Conservation (phyloP, 768 basidiomycete genomes). For the Boletus pseudo-olivaceus region DNA sequence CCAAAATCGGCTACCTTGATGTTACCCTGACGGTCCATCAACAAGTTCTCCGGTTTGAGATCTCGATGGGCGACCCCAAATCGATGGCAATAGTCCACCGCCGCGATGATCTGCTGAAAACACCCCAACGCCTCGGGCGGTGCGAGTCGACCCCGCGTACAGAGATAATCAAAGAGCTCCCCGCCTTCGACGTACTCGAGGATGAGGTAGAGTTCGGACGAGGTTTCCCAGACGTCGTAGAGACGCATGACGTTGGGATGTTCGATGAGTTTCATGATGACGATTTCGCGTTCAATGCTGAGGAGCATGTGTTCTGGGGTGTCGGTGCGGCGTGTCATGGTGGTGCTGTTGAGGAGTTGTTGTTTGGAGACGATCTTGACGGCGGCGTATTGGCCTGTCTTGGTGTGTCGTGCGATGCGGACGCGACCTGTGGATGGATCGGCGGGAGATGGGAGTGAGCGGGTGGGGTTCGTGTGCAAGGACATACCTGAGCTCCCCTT, state of each 20-base stretch:
- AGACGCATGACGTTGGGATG: slow-evolving; percentile 93
- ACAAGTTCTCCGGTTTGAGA: slow-evolving; percentile 90
- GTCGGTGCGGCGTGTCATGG: slow-evolving; percentile 52
- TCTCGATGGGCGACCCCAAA: slow-evolving; percentile 94
- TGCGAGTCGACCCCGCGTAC: slow-evolving; percentile 69
- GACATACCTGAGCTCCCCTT: slow-evolving; percentile 71
- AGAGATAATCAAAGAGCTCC: slow-evolving; percentile 91
- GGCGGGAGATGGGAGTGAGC: not conserved
- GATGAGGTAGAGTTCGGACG: slow-evolving; percentile 82
- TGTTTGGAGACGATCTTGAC: slow-evolving; percentile 91
- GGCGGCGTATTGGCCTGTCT: slow-evolving; percentile 85
- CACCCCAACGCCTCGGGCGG: slow-evolving; percentile 73
- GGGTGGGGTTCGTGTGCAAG: not conserved
- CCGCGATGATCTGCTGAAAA: slow-evolving; percentile 92
- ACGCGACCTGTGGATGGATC: slow-evolving; percentile 65
- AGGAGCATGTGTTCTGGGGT: slow-evolving; percentile 75
- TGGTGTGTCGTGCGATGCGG: slow-evolving; percentile 82
- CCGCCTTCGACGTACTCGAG: slow-evolving; percentile 94
- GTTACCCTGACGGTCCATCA: slow-evolving; percentile 77
- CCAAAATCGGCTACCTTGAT: slow-evolving; percentile 97
- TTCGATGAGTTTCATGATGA: slow-evolving; percentile 95
- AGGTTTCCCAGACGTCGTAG: slow-evolving; percentile 97
- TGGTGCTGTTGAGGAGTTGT: slow-evolving; percentile 58
- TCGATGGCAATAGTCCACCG: slow-evolving; percentile 89
- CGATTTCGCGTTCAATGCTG: slow-evolving; percentile 89